phyloP scores from a whole-genome alignment of 805 yeast genomes.

The Ogataea haglerorum region DNA sequence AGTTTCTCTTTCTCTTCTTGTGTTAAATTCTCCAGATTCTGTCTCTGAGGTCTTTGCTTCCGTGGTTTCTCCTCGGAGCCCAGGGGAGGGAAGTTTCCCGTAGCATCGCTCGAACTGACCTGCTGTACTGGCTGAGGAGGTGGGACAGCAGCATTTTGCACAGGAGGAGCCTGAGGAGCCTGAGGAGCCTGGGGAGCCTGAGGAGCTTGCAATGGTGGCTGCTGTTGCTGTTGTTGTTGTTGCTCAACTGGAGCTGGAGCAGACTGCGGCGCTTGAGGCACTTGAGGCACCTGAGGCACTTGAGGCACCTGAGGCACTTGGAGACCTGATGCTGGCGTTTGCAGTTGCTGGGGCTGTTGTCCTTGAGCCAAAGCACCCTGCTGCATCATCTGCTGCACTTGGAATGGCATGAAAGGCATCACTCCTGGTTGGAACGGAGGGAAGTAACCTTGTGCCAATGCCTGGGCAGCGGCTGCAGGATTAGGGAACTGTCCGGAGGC shows the following conservation, averaged over 20 bases:
- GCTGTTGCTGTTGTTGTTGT: neutral
- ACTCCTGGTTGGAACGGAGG: slow-evolving; percentile 26
- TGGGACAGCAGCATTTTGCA: neutral
- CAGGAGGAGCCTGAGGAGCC: neutral
- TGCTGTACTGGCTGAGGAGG: neutral
- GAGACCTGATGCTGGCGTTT: slow-evolving; percentile 21
- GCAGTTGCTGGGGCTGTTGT: slow-evolving; percentile 19
- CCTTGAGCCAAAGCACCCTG: slow-evolving; percentile 12
- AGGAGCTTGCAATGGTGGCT: slow-evolving; percentile 16
- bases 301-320: slow-evolving; percentile 17
- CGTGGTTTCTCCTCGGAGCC: slow-evolving; percentile 12
- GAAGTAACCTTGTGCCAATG: slow-evolving; percentile 30
- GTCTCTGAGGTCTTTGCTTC: slow-evolving; percentile 28
- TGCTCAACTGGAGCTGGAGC: slow-evolving; percentile 5
- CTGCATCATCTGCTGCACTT: slow-evolving; percentile 16
- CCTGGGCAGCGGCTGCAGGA: slow-evolving; percentile 31
- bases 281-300: slow-evolving; percentile 16
- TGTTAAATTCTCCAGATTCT: slow-evolving; percentile 43
- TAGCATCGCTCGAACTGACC: too few relatives aligned
- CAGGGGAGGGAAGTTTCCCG: slow-evolving; percentile 6
- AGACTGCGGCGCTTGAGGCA: slow-evolving; percentile 13
- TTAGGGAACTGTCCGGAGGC: slow-evolving; percentile 34
- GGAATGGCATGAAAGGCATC: slow-evolving; percentile 24
- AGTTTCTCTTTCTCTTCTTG: slow-evolving; percentile 72
- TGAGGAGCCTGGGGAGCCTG: slow-evolving; percentile 17